Conservation (phyloP, 331 rosid species). For the Acacia concinna region DNA sequence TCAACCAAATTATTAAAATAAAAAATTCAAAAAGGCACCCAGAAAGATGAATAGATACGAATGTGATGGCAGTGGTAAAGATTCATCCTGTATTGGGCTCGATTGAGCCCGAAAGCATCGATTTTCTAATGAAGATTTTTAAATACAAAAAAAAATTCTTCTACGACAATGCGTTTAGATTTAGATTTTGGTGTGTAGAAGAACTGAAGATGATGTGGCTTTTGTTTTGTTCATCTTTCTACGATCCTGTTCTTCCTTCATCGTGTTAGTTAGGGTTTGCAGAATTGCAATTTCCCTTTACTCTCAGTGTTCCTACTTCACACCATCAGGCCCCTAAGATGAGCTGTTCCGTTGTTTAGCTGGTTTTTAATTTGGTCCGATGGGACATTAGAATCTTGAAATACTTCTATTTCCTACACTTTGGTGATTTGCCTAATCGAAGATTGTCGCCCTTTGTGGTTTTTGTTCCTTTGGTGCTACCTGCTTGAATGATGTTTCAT, state of each 20-base stretch:
- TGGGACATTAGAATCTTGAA: slow-evolving; percentile 17
- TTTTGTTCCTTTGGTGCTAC: slow-evolving; percentile 4
- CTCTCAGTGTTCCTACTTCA: background rate
- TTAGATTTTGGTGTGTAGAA: background rate
- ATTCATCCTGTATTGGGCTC: background rate
- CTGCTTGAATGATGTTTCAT: slow-evolving; percentile 58
- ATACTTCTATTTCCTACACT: background rate
- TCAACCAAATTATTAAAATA: background rate
- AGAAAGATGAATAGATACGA: background rate
- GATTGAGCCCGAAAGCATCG: slow-evolving; percentile 1
- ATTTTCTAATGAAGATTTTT: background rate
- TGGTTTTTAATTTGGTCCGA: slow-evolving; percentile 8
- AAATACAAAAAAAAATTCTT: background rate
- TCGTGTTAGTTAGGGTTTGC: slow-evolving; percentile 5
- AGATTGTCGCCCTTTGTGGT: background rate
- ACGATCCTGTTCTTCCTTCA: background rate
- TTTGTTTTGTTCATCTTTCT: background rate
- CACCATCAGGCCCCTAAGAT: background rate
- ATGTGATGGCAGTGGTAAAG: background rate
- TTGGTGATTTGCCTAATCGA: background rate
- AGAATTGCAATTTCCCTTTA: background rate
- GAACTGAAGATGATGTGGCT: background rate
- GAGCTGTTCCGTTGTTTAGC: background rate
- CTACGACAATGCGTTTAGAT: slow-evolving; percentile 7
- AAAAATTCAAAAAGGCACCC: background rate